Evolutionary conservation across 192 early-diverging fungal species (phyloP).

Genomic region (Polychytrium aggregatum): DNA sequence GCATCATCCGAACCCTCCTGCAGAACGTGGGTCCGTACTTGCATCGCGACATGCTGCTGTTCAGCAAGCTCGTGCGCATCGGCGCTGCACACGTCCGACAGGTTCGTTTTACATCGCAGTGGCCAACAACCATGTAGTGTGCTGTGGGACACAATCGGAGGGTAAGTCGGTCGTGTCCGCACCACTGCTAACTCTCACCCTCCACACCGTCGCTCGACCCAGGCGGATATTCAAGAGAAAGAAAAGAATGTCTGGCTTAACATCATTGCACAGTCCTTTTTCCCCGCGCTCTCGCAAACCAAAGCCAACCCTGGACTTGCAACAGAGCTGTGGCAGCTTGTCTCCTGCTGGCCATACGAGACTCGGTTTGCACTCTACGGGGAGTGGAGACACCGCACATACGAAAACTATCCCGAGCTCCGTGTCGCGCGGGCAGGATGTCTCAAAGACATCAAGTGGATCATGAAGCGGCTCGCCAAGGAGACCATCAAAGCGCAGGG

Average conservation of each 20-base stretch:
- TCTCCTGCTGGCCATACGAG: slow-evolving; percentile 46
- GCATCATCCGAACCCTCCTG: slow-evolving; percentile 13
- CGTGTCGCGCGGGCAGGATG: slow-evolving; percentile 28
- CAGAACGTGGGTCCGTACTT: slow-evolving; percentile 26
- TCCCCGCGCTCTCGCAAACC: slow-evolving; percentile 56
- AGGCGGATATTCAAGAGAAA: too few relatives aligned
- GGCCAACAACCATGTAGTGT: too few relatives aligned
- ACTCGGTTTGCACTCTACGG: slow-evolving; percentile 62
- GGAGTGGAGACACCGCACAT: slow-evolving; percentile 60
- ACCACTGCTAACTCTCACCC: too few relatives aligned
- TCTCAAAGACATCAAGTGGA: slow-evolving; percentile 40
- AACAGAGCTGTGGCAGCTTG: slow-evolving; percentile 51
- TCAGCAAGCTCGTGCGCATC: slow-evolving; percentile 33
- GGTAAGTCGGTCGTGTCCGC: too few relatives aligned
- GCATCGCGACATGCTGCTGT: slow-evolving; percentile 22
- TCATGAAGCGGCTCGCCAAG: slow-evolving; percentile 58
- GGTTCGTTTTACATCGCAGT: slow-evolving; percentile 9
- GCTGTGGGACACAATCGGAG: too few relatives aligned
- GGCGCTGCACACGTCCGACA: slow-evolving; percentile 23
- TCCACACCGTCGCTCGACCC: too few relatives aligned
- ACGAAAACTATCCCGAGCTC: slow-evolving; percentile 42
- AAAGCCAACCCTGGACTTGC: slow-evolving; percentile 54
- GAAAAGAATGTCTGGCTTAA: slow-evolving; percentile 28
- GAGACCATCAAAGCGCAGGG: slow-evolving; percentile 64
- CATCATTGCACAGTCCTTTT: slow-evolving; percentile 32